Percentiles rank a stretch among this genome's conserved stretches.
Evolutionary conservation across 169 alveolate species (phyloP).

Genomic region (Cryptosporidium meleagridis): DNA sequence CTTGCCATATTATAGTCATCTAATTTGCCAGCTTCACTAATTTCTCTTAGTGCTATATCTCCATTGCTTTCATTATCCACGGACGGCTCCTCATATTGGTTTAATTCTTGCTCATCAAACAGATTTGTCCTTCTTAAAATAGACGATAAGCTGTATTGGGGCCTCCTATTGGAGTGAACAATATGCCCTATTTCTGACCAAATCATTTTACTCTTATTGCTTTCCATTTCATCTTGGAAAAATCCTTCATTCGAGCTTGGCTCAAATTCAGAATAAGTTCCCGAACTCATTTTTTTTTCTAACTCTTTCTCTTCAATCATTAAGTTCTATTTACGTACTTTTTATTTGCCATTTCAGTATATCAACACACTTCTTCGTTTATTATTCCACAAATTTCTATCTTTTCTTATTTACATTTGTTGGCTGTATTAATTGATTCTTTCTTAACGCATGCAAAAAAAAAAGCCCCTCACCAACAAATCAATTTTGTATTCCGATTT

Average conservation of each 20-base stretch:
- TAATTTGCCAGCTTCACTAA: neutral
- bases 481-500: neutral
- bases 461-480: neutral
- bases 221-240: neutral
- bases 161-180: constrained; percentile 56
- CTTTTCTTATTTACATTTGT: neutral
- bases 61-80: neutral
- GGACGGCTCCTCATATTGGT: neutral
- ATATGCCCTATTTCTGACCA: constrained; percentile 73
- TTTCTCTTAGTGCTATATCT: neutral
- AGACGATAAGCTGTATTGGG: constrained; percentile 53
- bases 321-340: neutral
- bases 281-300: neutral
- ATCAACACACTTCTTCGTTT: neutral
- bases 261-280: neutral
- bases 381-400: neutral
- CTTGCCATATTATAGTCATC: neutral
- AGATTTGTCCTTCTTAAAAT: constrained; percentile 61
- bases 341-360: neutral
- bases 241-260: neutral
- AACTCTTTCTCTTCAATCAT: neutral
- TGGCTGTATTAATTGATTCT: neutral
- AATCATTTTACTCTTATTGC: constrained; percentile 21
- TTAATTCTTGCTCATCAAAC: constrained; percentile 22
- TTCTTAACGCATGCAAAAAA: neutral